These are phyloP conservation scores for Puccinia brachypodii DNA, from an alignment of 1,284 basidiomycete genomes.

Conservation along the genomic window DNA sequence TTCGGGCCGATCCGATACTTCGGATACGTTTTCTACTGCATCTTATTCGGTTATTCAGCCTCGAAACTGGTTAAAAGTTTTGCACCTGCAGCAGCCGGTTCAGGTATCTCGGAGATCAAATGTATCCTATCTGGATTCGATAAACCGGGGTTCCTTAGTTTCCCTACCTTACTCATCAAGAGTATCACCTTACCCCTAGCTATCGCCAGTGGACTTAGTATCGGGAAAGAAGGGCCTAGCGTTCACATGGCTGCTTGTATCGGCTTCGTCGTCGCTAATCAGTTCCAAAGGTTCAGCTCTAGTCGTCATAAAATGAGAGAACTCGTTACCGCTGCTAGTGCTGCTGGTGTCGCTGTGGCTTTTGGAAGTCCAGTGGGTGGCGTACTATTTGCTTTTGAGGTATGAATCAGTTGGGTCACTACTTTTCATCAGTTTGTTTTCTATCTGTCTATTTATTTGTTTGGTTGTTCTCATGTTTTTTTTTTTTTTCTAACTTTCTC, in stretches of 20 bases:
- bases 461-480: not conserved
- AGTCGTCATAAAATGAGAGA: constrained; percentile 90
- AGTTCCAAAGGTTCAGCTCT: constrained; percentile 77
- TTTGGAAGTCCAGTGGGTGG: constrained; percentile 98
- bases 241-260: constrained; percentile 96
- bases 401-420: constrained; percentile 51
- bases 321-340: constrained; percentile 89
- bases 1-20: constrained; percentile 74
- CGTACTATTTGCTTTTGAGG: constrained; percentile 78
- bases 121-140: constrained; percentile 96
- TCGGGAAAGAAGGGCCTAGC: constrained; percentile 97
- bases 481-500: not conserved
- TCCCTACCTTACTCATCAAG: constrained; percentile 86
- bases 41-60: constrained; percentile 77
- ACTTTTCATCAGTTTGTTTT: constrained; percentile 10
- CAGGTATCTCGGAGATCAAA: constrained; percentile 98
- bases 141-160: constrained; percentile 90
- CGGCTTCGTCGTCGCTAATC: constrained; percentile 78
- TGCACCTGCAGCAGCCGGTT: constrained; percentile 93
- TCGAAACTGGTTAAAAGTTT: constrained; percentile 83
- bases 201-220: constrained; percentile 95
- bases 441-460: not conserved
- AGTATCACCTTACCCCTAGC: constrained; percentile 85
- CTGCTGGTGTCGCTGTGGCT: constrained; percentile 94
- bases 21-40: constrained; percentile 83